A percentile compares a stretch with the other conserved stretches of the same genome.
Evolutionary conservation across 2,329 filamentous ascomycete species (phyloP).

Genomic region (Dothideomycetes sp.): DNA sequence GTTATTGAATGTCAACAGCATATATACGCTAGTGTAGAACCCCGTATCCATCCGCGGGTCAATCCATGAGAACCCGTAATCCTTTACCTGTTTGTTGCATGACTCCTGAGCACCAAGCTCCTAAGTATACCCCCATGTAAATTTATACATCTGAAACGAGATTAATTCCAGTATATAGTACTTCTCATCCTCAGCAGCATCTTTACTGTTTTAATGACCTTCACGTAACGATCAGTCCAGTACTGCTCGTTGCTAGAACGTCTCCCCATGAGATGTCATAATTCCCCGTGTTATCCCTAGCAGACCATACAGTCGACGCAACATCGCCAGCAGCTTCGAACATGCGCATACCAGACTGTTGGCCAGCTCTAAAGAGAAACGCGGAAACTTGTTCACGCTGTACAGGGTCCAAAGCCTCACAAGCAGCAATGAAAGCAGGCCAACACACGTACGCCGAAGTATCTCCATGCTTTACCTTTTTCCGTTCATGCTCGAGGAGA

Average conservation of each 20-base stretch:
- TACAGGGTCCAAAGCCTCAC: slow-evolving; percentile 25
- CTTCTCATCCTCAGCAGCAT: too few relatives aligned
- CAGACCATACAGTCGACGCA: slow-evolving; percentile 5
- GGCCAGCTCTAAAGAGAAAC: slow-evolving; percentile 5
- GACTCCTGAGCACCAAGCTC: too few relatives aligned
- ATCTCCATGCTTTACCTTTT: slow-evolving; percentile 18
- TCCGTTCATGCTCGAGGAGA: slow-evolving; percentile 24
- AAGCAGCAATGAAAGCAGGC: slow-evolving; percentile 35
- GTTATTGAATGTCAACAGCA: too few relatives aligned
- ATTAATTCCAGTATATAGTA: too few relatives aligned
- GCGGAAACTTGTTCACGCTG: slow-evolving; percentile 5
- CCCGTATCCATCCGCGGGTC: too few relatives aligned
- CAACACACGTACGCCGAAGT: slow-evolving; percentile 26
- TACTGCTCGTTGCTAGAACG: slow-evolving; percentile 6
- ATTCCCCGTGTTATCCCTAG: slow-evolving; percentile 4
- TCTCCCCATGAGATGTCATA: slow-evolving; percentile 9
- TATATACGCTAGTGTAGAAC: too few relatives aligned
- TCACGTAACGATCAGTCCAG: slow-evolving; percentile 10
- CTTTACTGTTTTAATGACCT: too few relatives aligned
- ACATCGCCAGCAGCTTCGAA: slow-evolving; percentile 3
- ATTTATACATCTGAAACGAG: too few relatives aligned
- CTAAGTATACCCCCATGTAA: too few relatives aligned
- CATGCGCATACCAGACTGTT: slow-evolving; percentile 6
- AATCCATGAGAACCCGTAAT: too few relatives aligned
- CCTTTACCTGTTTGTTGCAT: too few relatives aligned